Evolutionary conservation across 202 grass and related monocot genomes (phyloP), one percentile per base, ranked within the genome.

Genomic region (Setaria viridis): DNA sequence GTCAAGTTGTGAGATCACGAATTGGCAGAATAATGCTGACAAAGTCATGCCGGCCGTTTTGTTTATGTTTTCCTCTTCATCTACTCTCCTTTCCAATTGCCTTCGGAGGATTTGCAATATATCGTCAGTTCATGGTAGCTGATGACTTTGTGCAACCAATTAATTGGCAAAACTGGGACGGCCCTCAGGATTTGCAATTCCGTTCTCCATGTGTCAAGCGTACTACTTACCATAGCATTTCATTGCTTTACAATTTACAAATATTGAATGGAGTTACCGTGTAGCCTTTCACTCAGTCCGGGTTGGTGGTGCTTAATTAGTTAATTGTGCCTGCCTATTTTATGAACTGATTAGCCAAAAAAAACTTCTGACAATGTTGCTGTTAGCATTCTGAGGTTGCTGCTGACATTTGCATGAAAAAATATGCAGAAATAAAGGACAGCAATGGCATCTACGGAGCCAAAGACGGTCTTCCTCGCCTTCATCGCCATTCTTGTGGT

Each of bases 401-500:
- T 73, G 6, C n/a, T 79, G 7, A 30, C 33, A 9, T 14, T 33
- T 78, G 16, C 77, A 45, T 58, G 34, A 4, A 47, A 29, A 20
- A 69, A 82, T 16, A 42, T 53, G 34, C 79, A 83, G 82, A 76
- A 7, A 41, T 25, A 39, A 33, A 5, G 14, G 16, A 25, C 20
- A 67, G 29, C 37, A 58, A 82, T 90, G 88, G 56, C 78, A 7
- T 19, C 55, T 14, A 1, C 33, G 21, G 56, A 50, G 14, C 39
- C 84, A n/a, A 59, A 10, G 13, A n/a, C 16, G 1, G 14, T 86
- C 34, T 77, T 89, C 83, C 65, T 90, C 14, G 69, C 56, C 80
- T 54, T 87, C 69, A 80, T 84, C 62, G 17, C 77, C 63, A 33
- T 87, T 35, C 89, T 91, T 42, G 13, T 82, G 72, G 19, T 87